phyloP scores from a whole-genome alignment of 352 stramenopile genomes.

The Thalassiosira tumida region DNA sequence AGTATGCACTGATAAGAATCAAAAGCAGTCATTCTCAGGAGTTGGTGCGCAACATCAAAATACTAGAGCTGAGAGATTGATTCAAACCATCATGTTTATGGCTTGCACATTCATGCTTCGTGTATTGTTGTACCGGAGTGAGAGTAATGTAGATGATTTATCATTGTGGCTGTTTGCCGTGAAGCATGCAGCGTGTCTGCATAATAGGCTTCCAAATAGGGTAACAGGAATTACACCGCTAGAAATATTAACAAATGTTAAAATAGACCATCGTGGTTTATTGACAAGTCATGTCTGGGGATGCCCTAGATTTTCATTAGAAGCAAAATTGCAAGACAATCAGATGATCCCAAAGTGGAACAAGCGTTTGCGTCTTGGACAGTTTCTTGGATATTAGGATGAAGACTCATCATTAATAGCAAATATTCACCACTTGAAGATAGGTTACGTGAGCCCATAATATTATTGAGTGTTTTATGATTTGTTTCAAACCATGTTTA shows the following conservation, averaged over 20 bases:
- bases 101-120: slow-evolving; percentile 73
- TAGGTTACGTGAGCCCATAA: slow-evolving; percentile 66
- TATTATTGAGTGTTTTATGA: slow-evolving; percentile 76
- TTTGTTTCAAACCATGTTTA: slow-evolving; percentile 54
- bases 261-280: neutral
- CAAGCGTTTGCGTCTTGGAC: slow-evolving; percentile 8
- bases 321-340: slow-evolving; percentile 74
- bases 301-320: slow-evolving; percentile 76
- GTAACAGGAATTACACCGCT: slow-evolving; percentile 56
- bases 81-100: slow-evolving; percentile 57
- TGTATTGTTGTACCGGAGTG: slow-evolving; percentile 58
- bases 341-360: slow-evolving; percentile 77
- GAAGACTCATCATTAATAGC: slow-evolving; percentile 26
- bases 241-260: slow-evolving; percentile 64
- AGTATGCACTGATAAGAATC: neutral
- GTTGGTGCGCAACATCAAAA: slow-evolving; percentile 69
- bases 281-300: slow-evolving; percentile 43
- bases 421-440: slow-evolving; percentile 54
- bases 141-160: slow-evolving; percentile 21
- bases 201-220: slow-evolving; percentile 59
- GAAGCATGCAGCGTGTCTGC: slow-evolving; percentile 68
- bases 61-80: slow-evolving; percentile 57
- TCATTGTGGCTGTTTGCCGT: slow-evolving; percentile 80
- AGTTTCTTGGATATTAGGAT: slow-evolving; percentile 40
- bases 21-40: neutral